These are phyloP conservation scores for Tephrocybe sp. DNA, from an alignment of 768 basidiomycete genomes.

Conservation along the genomic window DNA sequence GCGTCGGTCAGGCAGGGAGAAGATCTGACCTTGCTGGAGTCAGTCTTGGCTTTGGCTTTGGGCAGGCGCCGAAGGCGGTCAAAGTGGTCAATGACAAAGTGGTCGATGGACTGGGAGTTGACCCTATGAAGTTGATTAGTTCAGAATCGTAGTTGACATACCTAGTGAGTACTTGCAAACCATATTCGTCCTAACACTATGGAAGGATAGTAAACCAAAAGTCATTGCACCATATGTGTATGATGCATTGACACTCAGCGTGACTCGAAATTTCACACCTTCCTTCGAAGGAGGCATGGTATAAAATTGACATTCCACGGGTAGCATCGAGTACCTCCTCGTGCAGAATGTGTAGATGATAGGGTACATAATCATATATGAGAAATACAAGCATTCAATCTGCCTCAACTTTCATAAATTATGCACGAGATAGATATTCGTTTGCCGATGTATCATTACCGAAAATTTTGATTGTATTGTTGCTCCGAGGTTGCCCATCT, in stretches of 20 bases:
- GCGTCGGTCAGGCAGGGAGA: conserved; percentile 34
- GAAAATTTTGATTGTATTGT: conserved; percentile 18
- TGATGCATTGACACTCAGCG: too few species aligned
- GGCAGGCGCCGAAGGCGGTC: conserved; percentile 27
- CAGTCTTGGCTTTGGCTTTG: conserved; percentile 39
- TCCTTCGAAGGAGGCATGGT: too few species aligned
- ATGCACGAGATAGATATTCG: background rate
- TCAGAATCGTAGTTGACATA: background rate
- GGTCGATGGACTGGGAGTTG: conserved; percentile 23
- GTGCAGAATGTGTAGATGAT: too few species aligned
- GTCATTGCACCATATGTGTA: too few species aligned
- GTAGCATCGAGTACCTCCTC: too few species aligned
- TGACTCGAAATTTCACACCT: too few species aligned
- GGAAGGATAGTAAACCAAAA: too few species aligned
- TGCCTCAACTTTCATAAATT: too few species aligned
- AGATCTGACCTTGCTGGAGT: conserved; percentile 45
- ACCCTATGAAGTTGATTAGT: conserved; percentile 27
- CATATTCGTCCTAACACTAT: too few species aligned
- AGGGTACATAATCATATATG: conserved; percentile 2
- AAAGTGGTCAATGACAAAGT: conserved; percentile 28
- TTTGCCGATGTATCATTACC: background rate
- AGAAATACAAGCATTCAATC: too few species aligned
- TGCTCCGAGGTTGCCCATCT: conserved; percentile 25
- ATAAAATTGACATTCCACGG: too few species aligned
- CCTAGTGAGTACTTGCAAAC: too few species aligned